phyloP scores from a whole-genome alignment of 345 rosid species.

The Aurinia saxatilis region DNA sequence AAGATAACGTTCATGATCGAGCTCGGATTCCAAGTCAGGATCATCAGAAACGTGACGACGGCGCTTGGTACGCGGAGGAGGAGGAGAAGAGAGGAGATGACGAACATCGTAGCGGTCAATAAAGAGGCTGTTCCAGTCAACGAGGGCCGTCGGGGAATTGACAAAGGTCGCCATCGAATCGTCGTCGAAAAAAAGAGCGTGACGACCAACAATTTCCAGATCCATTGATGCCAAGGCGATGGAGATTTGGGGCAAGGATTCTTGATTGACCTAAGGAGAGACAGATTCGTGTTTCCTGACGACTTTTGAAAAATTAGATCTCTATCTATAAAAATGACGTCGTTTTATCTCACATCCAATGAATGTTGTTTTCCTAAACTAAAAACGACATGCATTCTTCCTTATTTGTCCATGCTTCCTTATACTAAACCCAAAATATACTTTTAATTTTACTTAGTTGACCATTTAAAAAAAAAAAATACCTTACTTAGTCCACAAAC shows the following conservation, averaged over 20 bases:
- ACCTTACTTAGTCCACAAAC: too few species aligned
- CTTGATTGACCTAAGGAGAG: neutral
- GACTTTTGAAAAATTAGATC: neutral
- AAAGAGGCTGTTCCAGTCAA: conserved; percentile 82
- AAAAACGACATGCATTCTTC: conserved; percentile 5
- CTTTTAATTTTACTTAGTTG: too few species aligned
- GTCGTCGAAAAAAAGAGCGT: conserved; percentile 91
- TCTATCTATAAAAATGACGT: neutral
- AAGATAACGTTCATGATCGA: conserved; percentile 70
- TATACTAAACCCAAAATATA: too few species aligned
- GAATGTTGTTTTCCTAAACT: neutral
- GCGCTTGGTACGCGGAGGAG: conserved; percentile 61
- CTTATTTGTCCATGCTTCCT: too few species aligned
- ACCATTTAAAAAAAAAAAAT: too few species aligned
- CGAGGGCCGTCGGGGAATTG: conserved; percentile 74
- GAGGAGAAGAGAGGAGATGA: conserved; percentile 82
- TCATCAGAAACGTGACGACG: conserved; percentile 33
- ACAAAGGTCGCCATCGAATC: conserved; percentile 75
- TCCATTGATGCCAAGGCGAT: conserved; percentile 36
- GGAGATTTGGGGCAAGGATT: conserved; percentile 2
- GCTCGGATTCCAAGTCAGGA: conserved; percentile 45
- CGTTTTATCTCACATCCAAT: neutral
- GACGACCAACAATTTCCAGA: conserved; percentile 85
- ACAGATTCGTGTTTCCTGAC: neutral
- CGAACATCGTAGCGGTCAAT: conserved; percentile 98